These are phyloP conservation scores for Escovopsis sp. DNA, from an alignment of 2,329 filamentous ascomycete species.

Conservation along the genomic window DNA sequence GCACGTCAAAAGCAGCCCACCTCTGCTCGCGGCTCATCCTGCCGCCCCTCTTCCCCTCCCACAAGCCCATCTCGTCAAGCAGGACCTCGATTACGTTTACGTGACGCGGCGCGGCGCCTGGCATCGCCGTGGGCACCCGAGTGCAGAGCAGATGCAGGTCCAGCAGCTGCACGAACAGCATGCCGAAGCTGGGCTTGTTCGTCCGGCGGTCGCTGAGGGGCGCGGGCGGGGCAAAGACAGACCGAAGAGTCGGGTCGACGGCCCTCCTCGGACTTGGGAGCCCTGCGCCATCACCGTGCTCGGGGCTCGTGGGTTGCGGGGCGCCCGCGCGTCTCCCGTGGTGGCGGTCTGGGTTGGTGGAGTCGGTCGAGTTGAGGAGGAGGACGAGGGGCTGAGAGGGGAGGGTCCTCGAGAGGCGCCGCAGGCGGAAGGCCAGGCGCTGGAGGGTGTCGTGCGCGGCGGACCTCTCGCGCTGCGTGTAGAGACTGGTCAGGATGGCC, in stretches of 20 bases:
- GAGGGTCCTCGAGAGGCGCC: slow-evolving; percentile 27
- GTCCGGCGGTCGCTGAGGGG: slow-evolving; percentile 13
- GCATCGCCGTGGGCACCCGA: slow-evolving; percentile 23
- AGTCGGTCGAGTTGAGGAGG: slow-evolving; percentile 36
- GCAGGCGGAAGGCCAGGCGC: slow-evolving; percentile 31
- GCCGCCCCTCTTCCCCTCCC: slow-evolving; percentile 20
- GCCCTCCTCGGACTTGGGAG: too few species aligned
- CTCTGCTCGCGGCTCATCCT: slow-evolving; percentile 32
- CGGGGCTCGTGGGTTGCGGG: not conserved
- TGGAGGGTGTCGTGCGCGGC: slow-evolving; percentile 34
- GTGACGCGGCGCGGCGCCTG: slow-evolving; percentile 7
- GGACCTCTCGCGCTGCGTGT: slow-evolving; percentile 31
- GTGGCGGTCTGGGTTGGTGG: not conserved
- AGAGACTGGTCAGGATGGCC: slow-evolving; percentile 34
- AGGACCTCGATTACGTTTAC: slow-evolving; percentile 36
- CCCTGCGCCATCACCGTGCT: not conserved
- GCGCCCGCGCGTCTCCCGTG: not conserved
- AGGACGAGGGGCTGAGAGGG: slow-evolving; percentile 33
- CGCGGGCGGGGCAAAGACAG: slow-evolving; percentile 16
- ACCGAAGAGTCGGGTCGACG: slow-evolving; percentile 27
- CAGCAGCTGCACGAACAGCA: slow-evolving; percentile 38
- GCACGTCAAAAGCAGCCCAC: slow-evolving; percentile 35
- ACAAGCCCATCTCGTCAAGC: slow-evolving; percentile 34
- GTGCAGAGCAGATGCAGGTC: slow-evolving; percentile 40
- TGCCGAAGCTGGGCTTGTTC: slow-evolving; percentile 38